Percentiles rank a stretch among this genome's conserved stretches.
phyloP scores from a whole-genome alignment of 2,329 filamentous ascomycete genomes.

The Trichophyton equinum region DNA sequence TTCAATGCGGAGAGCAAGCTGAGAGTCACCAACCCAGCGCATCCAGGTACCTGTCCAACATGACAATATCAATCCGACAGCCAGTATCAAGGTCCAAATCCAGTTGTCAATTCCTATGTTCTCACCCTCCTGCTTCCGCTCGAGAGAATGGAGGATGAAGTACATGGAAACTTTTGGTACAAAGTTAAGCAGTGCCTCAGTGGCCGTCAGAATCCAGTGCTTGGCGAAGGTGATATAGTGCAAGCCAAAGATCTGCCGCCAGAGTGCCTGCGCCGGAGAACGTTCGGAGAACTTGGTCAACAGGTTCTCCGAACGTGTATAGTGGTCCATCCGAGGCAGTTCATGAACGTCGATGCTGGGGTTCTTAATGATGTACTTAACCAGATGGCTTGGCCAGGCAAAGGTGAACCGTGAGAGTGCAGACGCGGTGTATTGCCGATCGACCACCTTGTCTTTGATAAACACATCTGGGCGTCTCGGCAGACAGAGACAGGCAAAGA shows the following conservation, averaged over 20 bases:
- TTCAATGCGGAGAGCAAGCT: slow-evolving; percentile 1
- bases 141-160: slow-evolving; percentile 1
- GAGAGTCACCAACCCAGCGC: background rate
- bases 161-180: slow-evolving; percentile 4
- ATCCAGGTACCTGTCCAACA: background rate
- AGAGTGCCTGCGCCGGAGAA: background rate
- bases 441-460: background rate
- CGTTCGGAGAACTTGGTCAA: background rate
- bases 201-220: background rate
- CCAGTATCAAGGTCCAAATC: background rate
- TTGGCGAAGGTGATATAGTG: background rate
- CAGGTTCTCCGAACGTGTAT: background rate
- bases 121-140: background rate
- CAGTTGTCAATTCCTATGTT: background rate
- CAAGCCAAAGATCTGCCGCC: background rate
- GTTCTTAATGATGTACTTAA: slow-evolving; percentile 3
- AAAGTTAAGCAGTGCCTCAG: background rate
- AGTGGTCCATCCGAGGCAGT: background rate
- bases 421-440: slow-evolving; percentile 3
- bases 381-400: background rate
- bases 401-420: slow-evolving; percentile 1
- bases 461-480: slow-evolving; percentile 4
- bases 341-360: background rate
- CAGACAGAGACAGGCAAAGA: background rate
- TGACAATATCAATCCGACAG: background rate